phyloP scores from a whole-genome alignment of 2,329 filamentous ascomycete genomes.

The Coniochaeta ligniaria region DNA sequence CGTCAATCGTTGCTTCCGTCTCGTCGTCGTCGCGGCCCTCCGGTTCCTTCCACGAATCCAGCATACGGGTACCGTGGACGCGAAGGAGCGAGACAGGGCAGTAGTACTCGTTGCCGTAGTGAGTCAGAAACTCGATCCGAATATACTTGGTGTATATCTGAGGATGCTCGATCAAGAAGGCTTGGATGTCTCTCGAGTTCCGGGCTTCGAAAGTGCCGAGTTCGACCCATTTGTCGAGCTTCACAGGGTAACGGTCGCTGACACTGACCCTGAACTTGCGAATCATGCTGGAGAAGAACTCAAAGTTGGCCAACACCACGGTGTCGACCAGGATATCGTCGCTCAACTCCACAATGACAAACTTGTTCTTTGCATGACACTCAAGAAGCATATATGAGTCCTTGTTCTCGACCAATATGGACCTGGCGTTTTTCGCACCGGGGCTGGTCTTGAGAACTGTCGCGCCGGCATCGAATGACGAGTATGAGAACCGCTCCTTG shows the following conservation, averaged over 20 bases:
- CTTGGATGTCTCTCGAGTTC: slow-evolving; percentile 89
- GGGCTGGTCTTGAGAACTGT: slow-evolving; percentile 86
- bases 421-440: slow-evolving; percentile 79
- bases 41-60: slow-evolving; percentile 85
- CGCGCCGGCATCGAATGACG: slow-evolving; percentile 93
- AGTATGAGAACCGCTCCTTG: slow-evolving; percentile 96
- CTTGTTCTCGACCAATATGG: slow-evolving; percentile 92
- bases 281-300: slow-evolving; percentile 98
- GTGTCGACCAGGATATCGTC: slow-evolving; percentile 85
- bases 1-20: slow-evolving; percentile 27
- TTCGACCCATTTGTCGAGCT: slow-evolving; percentile 84
- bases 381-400: slow-evolving; percentile 97
- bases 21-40: slow-evolving; percentile 62
- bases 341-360: slow-evolving; percentile 88
- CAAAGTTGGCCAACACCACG: slow-evolving; percentile 94
- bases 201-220: slow-evolving; percentile 84
- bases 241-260: slow-evolving; percentile 90
- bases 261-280: slow-evolving; percentile 86
- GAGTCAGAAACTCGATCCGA: slow-evolving; percentile 81
- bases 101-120: slow-evolving; percentile 96
- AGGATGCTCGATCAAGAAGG: slow-evolving; percentile 89
- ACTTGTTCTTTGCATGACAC: slow-evolving; percentile 82
- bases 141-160: slow-evolving; percentile 94
- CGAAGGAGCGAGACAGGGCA: slow-evolving; percentile 86
- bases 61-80: slow-evolving; percentile 92